Evolutionary conservation across 106 monocot genomes (phyloP), one percentile per base, ranked within the genome.

Genomic region (Apostasia shenzhenica): DNA sequence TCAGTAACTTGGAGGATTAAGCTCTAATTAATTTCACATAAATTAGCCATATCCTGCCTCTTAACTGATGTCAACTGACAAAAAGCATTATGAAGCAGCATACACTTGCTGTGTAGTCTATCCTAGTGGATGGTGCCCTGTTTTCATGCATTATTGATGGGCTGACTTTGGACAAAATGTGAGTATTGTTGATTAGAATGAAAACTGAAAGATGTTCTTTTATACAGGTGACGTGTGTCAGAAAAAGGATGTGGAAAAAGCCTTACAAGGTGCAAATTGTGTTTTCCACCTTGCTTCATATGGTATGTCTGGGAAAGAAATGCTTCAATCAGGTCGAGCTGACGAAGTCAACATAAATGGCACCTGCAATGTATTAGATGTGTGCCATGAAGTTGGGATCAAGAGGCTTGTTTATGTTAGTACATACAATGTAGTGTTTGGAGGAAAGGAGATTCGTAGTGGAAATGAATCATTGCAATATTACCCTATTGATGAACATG

Each of bases 221-320:
- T 69, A 13, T 52, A 68, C 90, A 99, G 99, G 99, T 14, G 87
- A 93, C 49, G 85, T 99, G 73, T 73, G 70, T 52, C 57, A 55
- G 49, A 85, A 74, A 64, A 80, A 90, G 70, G 84, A 93, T 84
- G 83, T 99, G 14, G 79, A 84, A 14, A 85, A 81, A 62, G 93
- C 87, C 67, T 70, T 99, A 8, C 69, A 26, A 8, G 85, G 99
- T 7, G 85, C 59, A 47, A 78, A 99, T 73, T 90, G 92, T 74
- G 99, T 93, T 73, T 99, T 93, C 72, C 99, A 99, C 70, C 81
- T 99, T 59, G 99, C 99, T 45, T 99, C 99, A 6, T 99, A 77
- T 70, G 99, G 99, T 43, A 99, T 99, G 99, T 99, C 93, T 41
- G 90, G 99, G 54, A 99, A 99, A 77, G 87, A 93, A 70, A 99